phyloP scores from a whole-genome alignment of 116 monocot genomes.

The Papilionanthe hybrid region DNA sequence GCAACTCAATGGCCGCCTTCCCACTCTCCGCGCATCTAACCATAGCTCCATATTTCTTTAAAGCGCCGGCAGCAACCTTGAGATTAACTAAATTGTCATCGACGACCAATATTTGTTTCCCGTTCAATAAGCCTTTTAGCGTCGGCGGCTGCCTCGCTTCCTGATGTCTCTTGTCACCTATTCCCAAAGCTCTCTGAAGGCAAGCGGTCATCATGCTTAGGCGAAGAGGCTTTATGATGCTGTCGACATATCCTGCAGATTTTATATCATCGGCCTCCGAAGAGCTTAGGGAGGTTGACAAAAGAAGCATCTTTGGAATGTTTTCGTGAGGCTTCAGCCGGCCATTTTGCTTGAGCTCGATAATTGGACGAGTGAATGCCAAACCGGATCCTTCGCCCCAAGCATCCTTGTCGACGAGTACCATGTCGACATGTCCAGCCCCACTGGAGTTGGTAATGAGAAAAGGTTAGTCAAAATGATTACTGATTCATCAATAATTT shows the following conservation, averaged over 20 bases:
- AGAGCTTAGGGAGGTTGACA: slow-evolving; percentile 52
- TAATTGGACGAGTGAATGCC: slow-evolving; percentile 33
- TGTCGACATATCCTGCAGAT: slow-evolving; percentile 41
- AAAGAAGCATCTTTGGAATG: slow-evolving; percentile 60
- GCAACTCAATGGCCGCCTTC: slow-evolving; percentile 54
- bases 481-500: not conserved
- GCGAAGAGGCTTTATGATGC: slow-evolving; percentile 73
- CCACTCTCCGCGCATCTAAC: slow-evolving; percentile 80
- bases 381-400: slow-evolving; percentile 42
- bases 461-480: not conserved
- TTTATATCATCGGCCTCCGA: slow-evolving; percentile 41
- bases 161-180: slow-evolving; percentile 29
- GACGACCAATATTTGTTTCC: slow-evolving; percentile 70
- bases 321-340: slow-evolving; percentile 19
- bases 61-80: slow-evolving; percentile 67
- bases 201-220: slow-evolving; percentile 65
- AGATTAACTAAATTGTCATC: slow-evolving; percentile 85
- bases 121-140: slow-evolving; percentile 49
- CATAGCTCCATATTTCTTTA: slow-evolving; percentile 71
- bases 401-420: slow-evolving; percentile 75
- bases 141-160: slow-evolving; percentile 33
- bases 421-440: slow-evolving; percentile 42
- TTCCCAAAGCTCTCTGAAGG: slow-evolving; percentile 51
- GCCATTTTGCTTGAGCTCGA: slow-evolving; percentile 31
- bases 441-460: slow-evolving; percentile 19